Base-by-base conservation (phyloP, 352 stramenopile species). In the Pythium pyrilobum region DNA sequence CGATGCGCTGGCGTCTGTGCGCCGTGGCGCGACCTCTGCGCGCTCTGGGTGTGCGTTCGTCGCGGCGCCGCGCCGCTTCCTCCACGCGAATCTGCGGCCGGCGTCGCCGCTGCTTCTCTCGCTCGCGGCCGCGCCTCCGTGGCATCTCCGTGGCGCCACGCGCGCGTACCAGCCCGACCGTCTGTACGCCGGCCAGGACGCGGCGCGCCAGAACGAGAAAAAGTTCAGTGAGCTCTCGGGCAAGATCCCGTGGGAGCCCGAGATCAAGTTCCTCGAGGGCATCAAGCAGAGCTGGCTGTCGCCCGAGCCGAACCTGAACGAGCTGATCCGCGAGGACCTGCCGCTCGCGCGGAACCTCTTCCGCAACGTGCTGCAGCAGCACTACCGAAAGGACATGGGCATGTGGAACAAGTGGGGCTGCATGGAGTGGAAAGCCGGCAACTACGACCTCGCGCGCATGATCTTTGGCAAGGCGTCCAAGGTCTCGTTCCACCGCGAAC, bases 361-460 rank as follows among this genome's bases (percentile, higher is more conserved):
- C 61, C 77, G 81, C 13, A 87, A 86, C 41, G 76, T 89, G 47
- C 64, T 95, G 47, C 81, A 95, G 60, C 69, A 76, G 43, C 64
- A 83, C 29, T 95, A 95, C 63, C 59, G 68, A 6, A 77, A 82
- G 20, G 81, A 95, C 68, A 92, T 95, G 81, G 76, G 71, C 59
- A 95, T 95, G 84, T 95, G 84, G 84, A 95, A 95, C 71, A 95
- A 95, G 58, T 95, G 84, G 84, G 84, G 71, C 40, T 81, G 85
- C 38, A 95, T 95, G 84, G 84, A 95, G 63, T 95, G 84, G 84
- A 89, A 90, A 41, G 82, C 77, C 4, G 80, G 77, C 0, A 95
- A 95, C 56, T 77, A 80, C 56, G 77, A 81, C 57, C 71, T 95
- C 37, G 81, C 84, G 47, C 65, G 84, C 36, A 92, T 92, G 78